Evolutionary conservation across 2,329 filamentous ascomycete genomes (phyloP).

Genomic region (Fusarium sulawesiense): DNA sequence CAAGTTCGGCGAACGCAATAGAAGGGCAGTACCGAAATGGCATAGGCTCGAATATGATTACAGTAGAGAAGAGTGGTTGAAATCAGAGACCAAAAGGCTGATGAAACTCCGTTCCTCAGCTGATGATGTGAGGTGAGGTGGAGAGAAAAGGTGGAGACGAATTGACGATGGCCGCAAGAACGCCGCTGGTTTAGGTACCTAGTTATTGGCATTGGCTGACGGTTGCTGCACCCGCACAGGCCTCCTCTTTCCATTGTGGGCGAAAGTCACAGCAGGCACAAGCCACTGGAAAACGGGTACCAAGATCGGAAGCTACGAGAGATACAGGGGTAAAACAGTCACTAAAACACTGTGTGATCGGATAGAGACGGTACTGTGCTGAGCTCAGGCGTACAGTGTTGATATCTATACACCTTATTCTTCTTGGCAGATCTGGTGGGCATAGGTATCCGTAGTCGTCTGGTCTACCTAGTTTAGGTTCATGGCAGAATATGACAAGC

Average conservation of each 20-base stretch:
- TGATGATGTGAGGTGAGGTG: neutral
- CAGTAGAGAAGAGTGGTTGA: too few species aligned
- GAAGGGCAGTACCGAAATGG: neutral
- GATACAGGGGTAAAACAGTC: neutral
- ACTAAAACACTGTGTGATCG: neutral
- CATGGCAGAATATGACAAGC: neutral
- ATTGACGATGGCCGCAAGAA: neutral
- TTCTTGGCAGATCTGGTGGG: neutral
- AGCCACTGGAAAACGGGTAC: neutral
- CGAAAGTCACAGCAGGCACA: neutral
- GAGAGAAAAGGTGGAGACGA: conserved; percentile 16
- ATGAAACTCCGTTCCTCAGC: conserved; percentile 25
- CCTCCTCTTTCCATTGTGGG: neutral
- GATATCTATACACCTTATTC: neutral
- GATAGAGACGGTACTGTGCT: neutral
- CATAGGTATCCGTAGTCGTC: neutral
- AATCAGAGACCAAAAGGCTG: neutral
- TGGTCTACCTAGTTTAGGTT: neutral
- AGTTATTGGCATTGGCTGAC: neutral
- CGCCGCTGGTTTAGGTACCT: neutral
- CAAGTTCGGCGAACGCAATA: neutral
- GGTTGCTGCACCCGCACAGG: conserved; percentile 9
- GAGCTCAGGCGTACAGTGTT: neutral
- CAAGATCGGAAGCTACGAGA: neutral
- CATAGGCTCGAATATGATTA: neutral